phyloP scores from a whole-genome alignment of 192 early-diverging fungal species.

The Coemansia sp. region DNA sequence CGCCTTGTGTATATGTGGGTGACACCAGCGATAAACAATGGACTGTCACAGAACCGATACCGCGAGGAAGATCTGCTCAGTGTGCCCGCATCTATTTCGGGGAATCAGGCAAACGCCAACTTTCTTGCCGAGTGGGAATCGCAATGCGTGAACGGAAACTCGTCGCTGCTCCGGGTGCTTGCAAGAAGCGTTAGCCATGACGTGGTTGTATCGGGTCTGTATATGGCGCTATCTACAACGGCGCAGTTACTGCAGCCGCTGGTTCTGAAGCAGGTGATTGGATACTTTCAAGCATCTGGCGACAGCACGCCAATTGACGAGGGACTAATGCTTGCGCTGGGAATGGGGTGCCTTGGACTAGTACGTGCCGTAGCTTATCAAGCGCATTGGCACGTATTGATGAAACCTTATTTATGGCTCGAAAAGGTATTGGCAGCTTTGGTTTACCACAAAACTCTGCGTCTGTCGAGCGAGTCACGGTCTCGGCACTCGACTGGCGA shows the following conservation, averaged over 20 bases:
- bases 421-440: slow-evolving; percentile 34
- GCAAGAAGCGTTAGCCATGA: slow-evolving; percentile 8
- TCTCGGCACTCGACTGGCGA: slow-evolving; percentile 78
- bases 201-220: slow-evolving; percentile 10
- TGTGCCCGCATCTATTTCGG: slow-evolving; percentile 10
- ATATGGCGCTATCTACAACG: slow-evolving; percentile 12
- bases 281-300: slow-evolving; percentile 17
- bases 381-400: slow-evolving; percentile 69
- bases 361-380: slow-evolving; percentile 19
- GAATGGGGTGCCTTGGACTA: slow-evolving; percentile 17
- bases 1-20: slow-evolving; percentile 81
- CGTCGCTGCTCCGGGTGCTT: slow-evolving; percentile 10
- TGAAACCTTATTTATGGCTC: slow-evolving; percentile 74
- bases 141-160: slow-evolving; percentile 14
- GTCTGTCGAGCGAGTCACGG: slow-evolving; percentile 49
- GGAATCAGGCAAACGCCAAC: slow-evolving; percentile 5
- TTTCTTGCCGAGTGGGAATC: slow-evolving; percentile 23
- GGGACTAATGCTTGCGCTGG: slow-evolving; percentile 22
- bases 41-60: slow-evolving; percentile 63
- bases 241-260: slow-evolving; percentile 30
- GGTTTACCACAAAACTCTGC: slow-evolving; percentile 19
- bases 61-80: slow-evolving; percentile 11
- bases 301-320: slow-evolving; percentile 7
- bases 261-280: slow-evolving; percentile 18
- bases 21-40: slow-evolving; percentile 75